These are phyloP conservation scores for Leersia perrieri DNA, from an alignment of 176 grass and related monocot species.

Conservation along the genomic window DNA sequence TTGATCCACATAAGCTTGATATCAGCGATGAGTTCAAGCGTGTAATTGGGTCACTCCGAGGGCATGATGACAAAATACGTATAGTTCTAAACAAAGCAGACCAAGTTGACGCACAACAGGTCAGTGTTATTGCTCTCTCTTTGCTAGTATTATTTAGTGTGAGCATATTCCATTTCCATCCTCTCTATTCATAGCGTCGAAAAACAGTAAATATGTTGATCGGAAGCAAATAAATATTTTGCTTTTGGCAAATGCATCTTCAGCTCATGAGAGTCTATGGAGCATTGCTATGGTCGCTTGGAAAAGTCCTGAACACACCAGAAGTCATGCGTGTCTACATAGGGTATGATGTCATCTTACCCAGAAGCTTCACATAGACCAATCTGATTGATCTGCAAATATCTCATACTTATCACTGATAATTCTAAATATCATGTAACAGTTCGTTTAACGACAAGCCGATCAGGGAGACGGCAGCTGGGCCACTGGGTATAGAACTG, in stretches of 20 bases:
- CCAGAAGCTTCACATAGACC: neutral
- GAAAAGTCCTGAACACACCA: constrained; percentile 88
- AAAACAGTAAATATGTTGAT: neutral
- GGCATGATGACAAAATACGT: constrained; percentile 76
- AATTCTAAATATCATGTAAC: neutral
- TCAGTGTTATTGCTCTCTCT: constrained; percentile 3
- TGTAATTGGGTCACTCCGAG: constrained; percentile 57
- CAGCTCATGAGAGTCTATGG: constrained; percentile 96
- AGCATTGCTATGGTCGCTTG: constrained; percentile 85
- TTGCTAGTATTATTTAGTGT: constrained; percentile 11
- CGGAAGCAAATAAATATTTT: constrained; percentile 4
- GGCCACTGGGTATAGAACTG: constrained; percentile 66
- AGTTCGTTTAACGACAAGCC: constrained; percentile 95
- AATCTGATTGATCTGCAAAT: neutral
- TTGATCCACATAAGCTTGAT: constrained; percentile 75
- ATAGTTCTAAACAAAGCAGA: constrained; percentile 81
- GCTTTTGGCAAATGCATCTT: neutral
- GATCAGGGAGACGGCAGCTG: constrained; percentile 54
- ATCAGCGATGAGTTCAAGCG: constrained; percentile 82
- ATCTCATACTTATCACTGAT: neutral
- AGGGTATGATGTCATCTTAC: constrained; percentile 46
- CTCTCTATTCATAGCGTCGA: neutral
- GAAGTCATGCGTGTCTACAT: constrained; percentile 94
- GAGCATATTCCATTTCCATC: constrained; percentile 22
- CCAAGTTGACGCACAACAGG: constrained; percentile 82